phyloP scores from a whole-genome alignment of 257 asterid genomes.

The Solanum ossicruentum region DNA sequence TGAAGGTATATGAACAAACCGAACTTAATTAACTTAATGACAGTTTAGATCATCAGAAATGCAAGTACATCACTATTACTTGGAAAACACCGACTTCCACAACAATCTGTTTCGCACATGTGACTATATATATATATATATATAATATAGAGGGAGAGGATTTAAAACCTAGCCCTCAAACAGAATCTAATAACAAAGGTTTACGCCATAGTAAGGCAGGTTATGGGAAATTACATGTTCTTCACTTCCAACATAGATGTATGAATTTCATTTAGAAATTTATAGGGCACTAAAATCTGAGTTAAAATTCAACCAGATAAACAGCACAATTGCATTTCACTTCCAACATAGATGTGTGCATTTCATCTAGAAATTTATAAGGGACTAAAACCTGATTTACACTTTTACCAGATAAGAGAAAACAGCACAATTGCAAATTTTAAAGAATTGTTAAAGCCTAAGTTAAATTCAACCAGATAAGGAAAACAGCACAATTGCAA shows the following conservation, averaged over 20 bases:
- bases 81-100: not conserved
- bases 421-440: not conserved
- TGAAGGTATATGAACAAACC: not conserved
- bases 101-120: not conserved
- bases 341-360: not conserved
- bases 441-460: not conserved
- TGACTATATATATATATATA: not conserved
- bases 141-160: not conserved
- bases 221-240: not conserved
- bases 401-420: not conserved
- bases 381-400: not conserved
- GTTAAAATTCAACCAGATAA: not conserved
- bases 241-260: not conserved
- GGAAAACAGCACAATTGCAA: not conserved
- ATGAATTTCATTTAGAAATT: not conserved
- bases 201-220: not conserved
- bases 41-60: not conserved
- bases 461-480: not conserved
- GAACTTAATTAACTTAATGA: not conserved
- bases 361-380: not conserved
- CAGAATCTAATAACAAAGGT: not conserved
- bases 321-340: not conserved
- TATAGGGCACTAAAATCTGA: not conserved
- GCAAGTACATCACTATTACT: not conserved
- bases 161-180: not conserved